Conservation (phyloP, 495 filamentous ascomycete species). For the Immersiella caudata region DNA sequence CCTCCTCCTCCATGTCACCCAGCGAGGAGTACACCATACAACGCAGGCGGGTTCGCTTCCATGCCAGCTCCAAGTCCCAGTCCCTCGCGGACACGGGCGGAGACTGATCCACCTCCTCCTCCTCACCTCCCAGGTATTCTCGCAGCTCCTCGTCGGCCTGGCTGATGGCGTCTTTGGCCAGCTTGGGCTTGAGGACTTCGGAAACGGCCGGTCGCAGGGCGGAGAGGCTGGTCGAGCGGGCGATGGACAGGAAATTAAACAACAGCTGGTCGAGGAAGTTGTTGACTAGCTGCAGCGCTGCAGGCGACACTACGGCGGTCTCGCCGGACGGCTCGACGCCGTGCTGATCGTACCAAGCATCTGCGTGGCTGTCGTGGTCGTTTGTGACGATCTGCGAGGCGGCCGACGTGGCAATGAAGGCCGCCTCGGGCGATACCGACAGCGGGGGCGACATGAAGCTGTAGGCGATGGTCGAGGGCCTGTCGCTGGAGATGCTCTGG, state of each 20-base stretch:
- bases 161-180: conserved; percentile 84
- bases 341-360: conserved; percentile 65
- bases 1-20: conserved; percentile 96
- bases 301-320: conserved; percentile 72
- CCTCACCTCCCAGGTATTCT: conserved; percentile 81
- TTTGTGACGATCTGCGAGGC: conserved; percentile 91
- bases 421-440: conserved; percentile 75
- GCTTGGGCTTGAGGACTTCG: conserved; percentile 83
- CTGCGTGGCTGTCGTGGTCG: conserved; percentile 75
- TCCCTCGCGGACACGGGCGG: conserved; percentile 57
- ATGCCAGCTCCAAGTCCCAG: conserved; percentile 85
- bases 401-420: conserved; percentile 85
- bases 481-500: conserved; percentile 60
- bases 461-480: conserved; percentile 51
- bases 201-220: conserved; percentile 79
- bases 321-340: conserved; percentile 64
- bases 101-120: conserved; percentile 63
- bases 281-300: conserved; percentile 81
- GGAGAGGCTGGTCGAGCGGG: conserved; percentile 79
- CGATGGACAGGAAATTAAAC: conserved; percentile 78
- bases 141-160: conserved; percentile 89
- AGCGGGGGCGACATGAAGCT: conserved; percentile 63
- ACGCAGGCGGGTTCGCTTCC: conserved; percentile 87
- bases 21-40: conserved; percentile 98
- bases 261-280: conserved; percentile 92